Base-by-base conservation (phyloP, 1,139 yeast genomes). In the Scheffersomyces stambukii region DNA sequence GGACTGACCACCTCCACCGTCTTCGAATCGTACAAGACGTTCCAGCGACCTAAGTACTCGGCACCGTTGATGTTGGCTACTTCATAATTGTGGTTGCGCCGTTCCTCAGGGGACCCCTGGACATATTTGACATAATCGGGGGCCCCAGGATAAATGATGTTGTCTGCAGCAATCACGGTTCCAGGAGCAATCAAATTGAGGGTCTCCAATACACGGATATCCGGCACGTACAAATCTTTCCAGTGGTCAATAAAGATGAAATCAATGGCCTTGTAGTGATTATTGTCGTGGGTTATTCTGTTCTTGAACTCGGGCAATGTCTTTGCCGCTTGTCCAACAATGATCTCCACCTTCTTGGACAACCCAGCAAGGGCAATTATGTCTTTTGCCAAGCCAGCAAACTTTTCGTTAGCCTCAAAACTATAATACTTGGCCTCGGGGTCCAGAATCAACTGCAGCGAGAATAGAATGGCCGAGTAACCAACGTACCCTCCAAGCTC, bases 401-500 rank as follows among this genome's bases (percentile, higher is more conserved):
- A 63, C n/a, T 55, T 57, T 2, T 42, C 44, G 28, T 50, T 52
- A 10, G 48, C 29, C 36, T 65, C 72, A 36, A 68, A 65, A 13
- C 67, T 56, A 40, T 56, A 64, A 35, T 62, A 58, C 28, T 52
- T 56, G 5, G 60, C 54, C 6, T 40, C 45, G 17, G 44, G 34
- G 28, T 43, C 50, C 21, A 46, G 38, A 6, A 41, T 35, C 36
- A 61, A 36, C 33, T 53, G 50, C 18, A 41, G 45, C 2, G 59
- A 58, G 33, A 64, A 64, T 19, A 55, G 40, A 2, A 70, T 53
- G 6, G 72, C 66, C 1, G 70, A 59, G 36, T 68, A 69, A 0
- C 75, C 75, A 12, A 62, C 47, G 33, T 57, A 66, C 3, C 70
- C 54, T 4, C 75, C 75, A 24, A 70, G 46, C 37, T 70, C 75